Evolutionary conservation across 345 rosid species (phyloP).

Genomic region (Brassica rapa): DNA sequence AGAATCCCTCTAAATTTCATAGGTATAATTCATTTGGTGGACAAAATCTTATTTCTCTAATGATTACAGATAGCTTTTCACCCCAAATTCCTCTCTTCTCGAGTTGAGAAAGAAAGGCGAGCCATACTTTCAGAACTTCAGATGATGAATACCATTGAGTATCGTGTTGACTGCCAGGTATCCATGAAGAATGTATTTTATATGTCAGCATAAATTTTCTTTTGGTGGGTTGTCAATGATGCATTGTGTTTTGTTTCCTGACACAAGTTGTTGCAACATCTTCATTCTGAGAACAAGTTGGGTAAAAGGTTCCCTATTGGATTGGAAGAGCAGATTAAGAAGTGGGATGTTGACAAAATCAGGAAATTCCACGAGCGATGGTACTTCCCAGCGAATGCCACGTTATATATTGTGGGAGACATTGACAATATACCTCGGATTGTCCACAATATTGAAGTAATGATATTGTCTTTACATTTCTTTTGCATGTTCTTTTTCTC

Average conservation of each 20-base stretch:
- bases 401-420: slow-evolving; percentile 96
- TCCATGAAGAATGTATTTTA: slow-evolving; percentile 17
- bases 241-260: slow-evolving; percentile 33
- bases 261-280: slow-evolving; percentile 81
- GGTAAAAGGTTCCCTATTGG: slow-evolving; percentile 99
- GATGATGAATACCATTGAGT: slow-evolving; percentile 99
- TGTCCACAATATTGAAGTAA: slow-evolving; percentile 80
- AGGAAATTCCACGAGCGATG: slow-evolving; percentile 98
- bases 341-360: slow-evolving; percentile 98
- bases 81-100: slow-evolving; percentile 89
- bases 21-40: background rate
- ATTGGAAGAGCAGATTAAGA: slow-evolving; percentile 95
- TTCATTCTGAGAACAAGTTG: slow-evolving; percentile 98
- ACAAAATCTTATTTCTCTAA: slow-evolving; percentile 9
- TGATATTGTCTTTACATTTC: slow-evolving; percentile 32
- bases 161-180: slow-evolving; percentile 99
- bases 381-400: slow-evolving; percentile 99
- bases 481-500: slow-evolving; percentile 2
- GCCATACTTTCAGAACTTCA: slow-evolving; percentile 98
- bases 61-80: slow-evolving; percentile 85
- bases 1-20: background rate
- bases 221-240: slow-evolving; percentile 19
- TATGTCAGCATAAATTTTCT: slow-evolving; percentile 31
- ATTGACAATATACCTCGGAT: slow-evolving; percentile 68
- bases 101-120: slow-evolving; percentile 98